Percentiles rank a stretch among this genome's conserved stretches.
These are phyloP conservation scores for Sambucus nigra DNA, from an alignment of 129 eudicot species.

Conservation along the genomic window DNA sequence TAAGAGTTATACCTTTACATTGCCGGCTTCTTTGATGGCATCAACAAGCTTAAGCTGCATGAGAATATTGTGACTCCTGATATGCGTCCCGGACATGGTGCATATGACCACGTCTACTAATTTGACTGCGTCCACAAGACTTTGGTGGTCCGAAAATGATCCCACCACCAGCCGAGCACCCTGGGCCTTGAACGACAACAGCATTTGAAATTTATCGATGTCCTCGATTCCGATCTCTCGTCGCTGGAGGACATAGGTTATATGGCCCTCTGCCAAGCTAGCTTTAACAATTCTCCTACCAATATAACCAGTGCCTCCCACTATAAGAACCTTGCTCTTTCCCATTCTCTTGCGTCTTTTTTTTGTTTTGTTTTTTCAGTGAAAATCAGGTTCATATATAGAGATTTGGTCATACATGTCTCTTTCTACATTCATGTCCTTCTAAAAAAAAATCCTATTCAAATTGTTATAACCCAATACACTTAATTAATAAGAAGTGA, in stretches of 20 bases:
- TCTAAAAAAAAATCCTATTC: too few species aligned
- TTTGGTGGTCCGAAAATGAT: slow-evolving; percentile 47
- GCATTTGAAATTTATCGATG: slow-evolving; percentile 37
- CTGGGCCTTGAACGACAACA: slow-evolving; percentile 34
- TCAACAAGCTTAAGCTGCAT: slow-evolving; percentile 61
- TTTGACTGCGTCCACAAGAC: slow-evolving; percentile 57
- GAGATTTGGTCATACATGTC: too few species aligned
- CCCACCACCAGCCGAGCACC: slow-evolving; percentile 50
- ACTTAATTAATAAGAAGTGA: too few species aligned
- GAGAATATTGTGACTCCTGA: slow-evolving; percentile 40
- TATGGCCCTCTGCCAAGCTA: slow-evolving; percentile 39
- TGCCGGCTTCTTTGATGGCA: slow-evolving; percentile 85
- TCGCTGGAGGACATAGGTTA: slow-evolving; percentile 35
- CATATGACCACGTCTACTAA: slow-evolving; percentile 67
- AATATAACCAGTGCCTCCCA: slow-evolving; percentile 45
- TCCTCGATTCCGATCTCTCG: slow-evolving; percentile 40
- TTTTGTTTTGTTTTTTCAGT: too few species aligned
- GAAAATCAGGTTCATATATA: too few species aligned
- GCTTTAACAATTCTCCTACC: slow-evolving; percentile 47
- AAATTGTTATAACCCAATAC: too few species aligned
- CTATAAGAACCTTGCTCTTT: slow-evolving; percentile 46
- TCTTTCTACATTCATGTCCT: too few species aligned
- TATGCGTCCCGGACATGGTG: slow-evolving; percentile 47
- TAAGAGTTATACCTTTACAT: slow-evolving; percentile 40
- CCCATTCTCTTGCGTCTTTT: slow-evolving; percentile 19